Evolutionary conservation across 2,329 filamentous ascomycete genomes (phyloP).

Genomic region (Neodidymelliopsis sp.): DNA sequence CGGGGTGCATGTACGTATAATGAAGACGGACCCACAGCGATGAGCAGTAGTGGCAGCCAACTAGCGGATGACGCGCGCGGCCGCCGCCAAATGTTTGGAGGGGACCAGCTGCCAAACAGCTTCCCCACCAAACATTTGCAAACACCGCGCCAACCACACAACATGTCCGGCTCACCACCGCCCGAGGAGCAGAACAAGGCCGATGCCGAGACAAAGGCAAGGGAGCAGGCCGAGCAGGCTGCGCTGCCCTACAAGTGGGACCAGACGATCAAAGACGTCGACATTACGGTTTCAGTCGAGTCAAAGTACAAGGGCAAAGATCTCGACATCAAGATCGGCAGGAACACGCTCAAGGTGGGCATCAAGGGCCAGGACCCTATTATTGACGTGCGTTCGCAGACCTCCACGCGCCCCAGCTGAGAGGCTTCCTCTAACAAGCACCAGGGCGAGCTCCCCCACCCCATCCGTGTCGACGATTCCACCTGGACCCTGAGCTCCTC

Average conservation of each 20-base stretch:
- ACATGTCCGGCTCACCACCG: conserved; percentile 55
- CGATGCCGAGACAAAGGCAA: conserved; percentile 68
- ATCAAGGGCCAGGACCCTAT: conserved; percentile 89
- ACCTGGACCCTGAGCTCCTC: conserved; percentile 87
- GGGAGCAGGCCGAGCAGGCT: conserved; percentile 86
- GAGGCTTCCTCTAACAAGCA: conserved; percentile 14
- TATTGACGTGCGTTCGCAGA: conserved; percentile 74
- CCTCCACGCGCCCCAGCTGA: not conserved
- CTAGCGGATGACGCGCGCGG: conserved; percentile 30
- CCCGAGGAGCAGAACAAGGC: conserved; percentile 62
- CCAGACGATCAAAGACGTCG: conserved; percentile 88
- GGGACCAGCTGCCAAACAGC: conserved; percentile 4
- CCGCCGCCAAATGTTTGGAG: conserved; percentile 16
- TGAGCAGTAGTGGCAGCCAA: conserved; percentile 24
- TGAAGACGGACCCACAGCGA: conserved; percentile 18
- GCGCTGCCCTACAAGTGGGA: conserved; percentile 96
- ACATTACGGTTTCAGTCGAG: conserved; percentile 79
- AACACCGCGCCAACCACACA: conserved; percentile 15
- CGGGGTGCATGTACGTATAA: conserved; percentile 13
- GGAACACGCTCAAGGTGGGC: conserved; percentile 76
- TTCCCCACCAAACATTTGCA: conserved; percentile 16
- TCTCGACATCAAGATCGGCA: conserved; percentile 82
- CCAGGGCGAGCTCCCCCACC: conserved; percentile 83
- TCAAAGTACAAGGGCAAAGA: conserved; percentile 85
- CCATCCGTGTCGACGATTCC: conserved; percentile 82